These are phyloP conservation scores for Tetracladium marchalianum DNA, from an alignment of 495 filamentous ascomycete species.

Conservation along the genomic window DNA sequence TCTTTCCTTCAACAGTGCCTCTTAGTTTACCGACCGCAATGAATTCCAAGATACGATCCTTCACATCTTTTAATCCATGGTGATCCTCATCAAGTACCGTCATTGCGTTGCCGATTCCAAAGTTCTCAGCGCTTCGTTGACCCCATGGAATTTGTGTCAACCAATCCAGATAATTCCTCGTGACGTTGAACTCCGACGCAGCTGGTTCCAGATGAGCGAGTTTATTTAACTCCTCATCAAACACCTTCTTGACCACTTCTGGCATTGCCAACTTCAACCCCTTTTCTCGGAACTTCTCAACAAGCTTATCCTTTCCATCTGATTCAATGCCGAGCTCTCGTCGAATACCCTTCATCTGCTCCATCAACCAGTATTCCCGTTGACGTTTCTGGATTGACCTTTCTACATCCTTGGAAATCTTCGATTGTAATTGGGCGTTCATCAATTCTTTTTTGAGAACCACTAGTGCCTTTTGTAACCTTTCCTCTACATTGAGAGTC, in stretches of 20 bases:
- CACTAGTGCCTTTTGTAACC: slow-evolving; percentile 78
- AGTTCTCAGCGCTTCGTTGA: slow-evolving; percentile 90
- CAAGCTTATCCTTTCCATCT: slow-evolving; percentile 94
- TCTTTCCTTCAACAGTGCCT: slow-evolving; percentile 97
- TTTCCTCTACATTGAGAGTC: slow-evolving; percentile 76
- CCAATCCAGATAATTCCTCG: slow-evolving; percentile 98
- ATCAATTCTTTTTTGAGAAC: slow-evolving; percentile 96
- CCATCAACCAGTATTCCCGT: slow-evolving; percentile 97
- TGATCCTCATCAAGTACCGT: slow-evolving; percentile 93
- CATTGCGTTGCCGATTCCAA: slow-evolving; percentile 84
- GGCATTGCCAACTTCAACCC: slow-evolving; percentile 93
- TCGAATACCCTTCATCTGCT: slow-evolving; percentile 99
- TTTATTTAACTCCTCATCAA: slow-evolving; percentile 97
- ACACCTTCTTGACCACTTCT: slow-evolving; percentile 90
- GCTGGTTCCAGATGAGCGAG: slow-evolving; percentile 88
- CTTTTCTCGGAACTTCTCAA: slow-evolving; percentile 96
- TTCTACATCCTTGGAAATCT: slow-evolving; percentile 98
- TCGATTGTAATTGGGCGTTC: slow-evolving; percentile 93
- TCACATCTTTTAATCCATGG: slow-evolving; percentile 95
- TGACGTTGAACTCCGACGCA: slow-evolving; percentile 97
- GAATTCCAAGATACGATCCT: slow-evolving; percentile 97
- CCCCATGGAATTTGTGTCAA: slow-evolving; percentile 98
- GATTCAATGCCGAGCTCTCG: slow-evolving; percentile 92
- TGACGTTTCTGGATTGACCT: slow-evolving; percentile 96
- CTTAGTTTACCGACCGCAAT: slow-evolving; percentile 97